A percentile compares a stretch with the other conserved stretches of the same genome.
These are phyloP conservation scores for Parathielavia appendiculata DNA, from an alignment of 495 filamentous ascomycete genomes.

Conservation along the genomic window DNA sequence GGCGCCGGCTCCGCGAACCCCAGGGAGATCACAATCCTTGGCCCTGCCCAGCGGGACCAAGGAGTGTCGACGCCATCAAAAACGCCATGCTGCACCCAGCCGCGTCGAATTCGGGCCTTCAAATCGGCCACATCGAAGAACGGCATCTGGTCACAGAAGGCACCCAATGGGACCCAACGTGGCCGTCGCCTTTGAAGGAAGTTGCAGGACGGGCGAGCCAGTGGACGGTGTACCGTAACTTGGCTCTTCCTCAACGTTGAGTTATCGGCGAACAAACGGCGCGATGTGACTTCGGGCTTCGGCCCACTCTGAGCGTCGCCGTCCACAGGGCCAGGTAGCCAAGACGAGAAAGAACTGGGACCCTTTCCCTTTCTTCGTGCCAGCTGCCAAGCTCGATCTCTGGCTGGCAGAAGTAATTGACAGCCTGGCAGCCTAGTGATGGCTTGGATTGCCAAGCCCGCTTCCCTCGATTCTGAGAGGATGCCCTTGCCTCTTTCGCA, in stretches of 20 bases:
- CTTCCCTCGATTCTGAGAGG: conserved; percentile 6
- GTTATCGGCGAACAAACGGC: background rate
- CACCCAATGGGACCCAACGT: background rate
- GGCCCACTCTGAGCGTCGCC: background rate
- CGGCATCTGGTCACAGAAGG: background rate
- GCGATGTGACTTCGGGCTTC: background rate
- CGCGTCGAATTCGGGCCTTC: conserved; percentile 21
- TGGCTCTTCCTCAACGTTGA: background rate
- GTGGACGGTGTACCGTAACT: too few relatives aligned
- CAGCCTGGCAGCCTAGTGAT: background rate
- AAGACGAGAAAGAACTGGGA: background rate
- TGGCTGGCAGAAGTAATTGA: conserved; percentile 17
- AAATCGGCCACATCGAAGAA: background rate
- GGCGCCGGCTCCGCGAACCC: conserved; percentile 13
- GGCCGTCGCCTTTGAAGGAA: conserved; percentile 7
- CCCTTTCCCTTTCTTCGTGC: background rate
- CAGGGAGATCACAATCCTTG: background rate
- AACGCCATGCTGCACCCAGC: conserved; percentile 24
- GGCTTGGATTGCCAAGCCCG: conserved; percentile 1
- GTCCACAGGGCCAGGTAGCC: background rate
- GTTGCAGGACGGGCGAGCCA: conserved; percentile 8
- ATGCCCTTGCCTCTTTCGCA: conserved; percentile 13
- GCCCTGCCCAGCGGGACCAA: conserved; percentile 9
- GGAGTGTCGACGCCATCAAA: conserved; percentile 12
- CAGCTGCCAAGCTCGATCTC: conserved; percentile 4